phyloP scores from a whole-genome alignment of 768 basidiomycete genomes.

The Agrocybe praecox region DNA sequence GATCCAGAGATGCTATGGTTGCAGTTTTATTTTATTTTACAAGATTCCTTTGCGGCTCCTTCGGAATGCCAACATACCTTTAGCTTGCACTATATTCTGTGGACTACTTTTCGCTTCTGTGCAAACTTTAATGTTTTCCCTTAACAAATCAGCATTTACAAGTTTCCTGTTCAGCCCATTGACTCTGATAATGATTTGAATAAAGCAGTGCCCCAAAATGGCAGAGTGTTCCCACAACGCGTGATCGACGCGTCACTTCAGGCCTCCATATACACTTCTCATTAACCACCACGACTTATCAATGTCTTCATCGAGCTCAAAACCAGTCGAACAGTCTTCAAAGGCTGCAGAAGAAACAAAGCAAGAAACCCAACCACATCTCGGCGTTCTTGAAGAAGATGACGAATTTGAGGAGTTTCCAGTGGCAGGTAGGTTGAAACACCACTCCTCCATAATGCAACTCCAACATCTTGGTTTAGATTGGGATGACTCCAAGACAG shows the following conservation, averaged over 20 bases:
- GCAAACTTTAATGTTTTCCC: too few relatives aligned
- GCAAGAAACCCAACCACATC: slow-evolving; percentile 55
- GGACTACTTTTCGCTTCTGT: too few relatives aligned
- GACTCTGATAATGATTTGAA: too few relatives aligned
- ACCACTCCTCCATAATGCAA: not conserved
- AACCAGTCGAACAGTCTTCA: slow-evolving; percentile 36
- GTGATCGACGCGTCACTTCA: slow-evolving; percentile 30
- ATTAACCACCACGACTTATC: slow-evolving; percentile 29
- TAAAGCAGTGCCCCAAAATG: not conserved
- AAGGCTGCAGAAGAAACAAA: slow-evolving; percentile 44
- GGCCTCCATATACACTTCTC: not conserved
- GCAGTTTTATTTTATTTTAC: too few relatives aligned
- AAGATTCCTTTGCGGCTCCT: too few relatives aligned
- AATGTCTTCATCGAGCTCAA: slow-evolving; percentile 43
- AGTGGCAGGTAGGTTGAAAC: slow-evolving; percentile 64
- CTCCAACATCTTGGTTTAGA: slow-evolving; percentile 43
- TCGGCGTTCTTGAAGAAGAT: slow-evolving; percentile 94
- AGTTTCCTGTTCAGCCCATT: too few relatives aligned
- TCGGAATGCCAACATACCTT: too few relatives aligned
- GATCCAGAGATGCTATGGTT: too few relatives aligned
- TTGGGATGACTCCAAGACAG: slow-evolving; percentile 87
- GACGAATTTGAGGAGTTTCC: slow-evolving; percentile 97
- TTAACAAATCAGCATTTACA: too few relatives aligned
- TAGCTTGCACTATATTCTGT: too few relatives aligned
- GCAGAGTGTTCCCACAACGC: slow-evolving; percentile 23